Percentiles rank a stretch among this genome's conserved stretches.
Conservation (phyloP, 805 yeast species). For the Blastobotrys robertii region DNA sequence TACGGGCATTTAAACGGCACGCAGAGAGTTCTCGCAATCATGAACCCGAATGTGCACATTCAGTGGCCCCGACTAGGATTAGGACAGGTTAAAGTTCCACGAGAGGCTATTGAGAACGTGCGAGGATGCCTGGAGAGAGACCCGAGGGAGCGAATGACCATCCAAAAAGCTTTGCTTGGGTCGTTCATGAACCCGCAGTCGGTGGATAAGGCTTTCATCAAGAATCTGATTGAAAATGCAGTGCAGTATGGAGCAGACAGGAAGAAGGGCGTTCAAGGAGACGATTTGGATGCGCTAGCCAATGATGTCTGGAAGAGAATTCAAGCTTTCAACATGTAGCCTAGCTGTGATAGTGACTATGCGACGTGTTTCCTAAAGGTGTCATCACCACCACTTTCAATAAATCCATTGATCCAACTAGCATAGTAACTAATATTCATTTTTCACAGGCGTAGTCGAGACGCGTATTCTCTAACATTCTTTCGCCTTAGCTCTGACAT, state of each 20-base stretch:
- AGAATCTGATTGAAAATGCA: constrained; percentile 67
- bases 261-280: constrained; percentile 31
- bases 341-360: no score
- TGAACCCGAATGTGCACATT: constrained; percentile 71
- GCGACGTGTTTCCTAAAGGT: no score
- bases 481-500: no score
- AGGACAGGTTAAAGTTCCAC: constrained; percentile 56
- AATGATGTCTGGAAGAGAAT: constrained; percentile 52
- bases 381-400: no score
- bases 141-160: constrained; percentile 57
- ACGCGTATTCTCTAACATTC: no score
- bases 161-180: constrained; percentile 50
- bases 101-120: constrained; percentile 60
- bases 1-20: constrained; percentile 71
- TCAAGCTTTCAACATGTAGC: constrained; percentile 6
- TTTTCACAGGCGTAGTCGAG: no score
- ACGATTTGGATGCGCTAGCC: constrained; percentile 39
- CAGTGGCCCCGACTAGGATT: constrained; percentile 53
- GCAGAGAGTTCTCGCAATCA: constrained; percentile 72
- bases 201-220: constrained; percentile 55
- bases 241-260: constrained; percentile 56
- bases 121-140: constrained; percentile 61
- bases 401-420: no score
- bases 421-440: no score
- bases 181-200: constrained; percentile 68